These are phyloP conservation scores for Tolypocladium pustulatum DNA, from an alignment of 2,329 filamentous ascomycete species.

Conservation along the genomic window DNA sequence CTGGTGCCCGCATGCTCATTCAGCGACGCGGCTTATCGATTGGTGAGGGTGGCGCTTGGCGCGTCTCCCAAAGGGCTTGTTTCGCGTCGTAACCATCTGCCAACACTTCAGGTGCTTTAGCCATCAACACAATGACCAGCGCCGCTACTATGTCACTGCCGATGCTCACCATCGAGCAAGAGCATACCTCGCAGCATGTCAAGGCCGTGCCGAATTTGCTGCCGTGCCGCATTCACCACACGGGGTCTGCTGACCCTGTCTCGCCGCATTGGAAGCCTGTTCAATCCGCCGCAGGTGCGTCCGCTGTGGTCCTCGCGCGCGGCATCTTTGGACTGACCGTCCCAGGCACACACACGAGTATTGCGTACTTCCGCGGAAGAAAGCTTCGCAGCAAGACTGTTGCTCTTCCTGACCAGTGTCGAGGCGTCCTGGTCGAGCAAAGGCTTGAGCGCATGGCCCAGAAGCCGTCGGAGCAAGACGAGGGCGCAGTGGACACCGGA, in stretches of 20 bases:
- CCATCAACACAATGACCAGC: neutral
- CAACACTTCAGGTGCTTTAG: neutral
- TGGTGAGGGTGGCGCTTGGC: neutral
- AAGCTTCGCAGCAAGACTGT: conserved; percentile 62
- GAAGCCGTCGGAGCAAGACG: conserved; percentile 25
- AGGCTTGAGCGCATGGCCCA: conserved; percentile 23
- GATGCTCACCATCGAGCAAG: conserved; percentile 28
- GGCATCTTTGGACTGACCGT: neutral
- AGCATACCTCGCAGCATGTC: conserved; percentile 3
- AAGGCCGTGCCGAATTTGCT: conserved; percentile 59
- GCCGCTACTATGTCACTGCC: conserved; percentile 24
- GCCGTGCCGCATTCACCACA: conserved; percentile 70
- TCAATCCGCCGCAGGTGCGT: conserved; percentile 29
- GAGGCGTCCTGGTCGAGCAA: conserved; percentile 45
- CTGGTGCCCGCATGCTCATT: too few relatives aligned
- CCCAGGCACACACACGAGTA: conserved; percentile 22
- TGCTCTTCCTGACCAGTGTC: conserved; percentile 60
- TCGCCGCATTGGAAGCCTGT: conserved; percentile 61
- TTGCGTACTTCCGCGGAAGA: conserved; percentile 67
- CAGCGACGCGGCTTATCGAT: neutral
- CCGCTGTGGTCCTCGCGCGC: neutral
- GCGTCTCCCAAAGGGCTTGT: neutral
- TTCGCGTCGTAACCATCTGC: neutral
- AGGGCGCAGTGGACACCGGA: conserved; percentile 35
- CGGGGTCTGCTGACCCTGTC: conserved; percentile 56